phyloP scores from a whole-genome alignment of 2,329 filamentous ascomycete species.

The Trichoderma simmonsii region DNA sequence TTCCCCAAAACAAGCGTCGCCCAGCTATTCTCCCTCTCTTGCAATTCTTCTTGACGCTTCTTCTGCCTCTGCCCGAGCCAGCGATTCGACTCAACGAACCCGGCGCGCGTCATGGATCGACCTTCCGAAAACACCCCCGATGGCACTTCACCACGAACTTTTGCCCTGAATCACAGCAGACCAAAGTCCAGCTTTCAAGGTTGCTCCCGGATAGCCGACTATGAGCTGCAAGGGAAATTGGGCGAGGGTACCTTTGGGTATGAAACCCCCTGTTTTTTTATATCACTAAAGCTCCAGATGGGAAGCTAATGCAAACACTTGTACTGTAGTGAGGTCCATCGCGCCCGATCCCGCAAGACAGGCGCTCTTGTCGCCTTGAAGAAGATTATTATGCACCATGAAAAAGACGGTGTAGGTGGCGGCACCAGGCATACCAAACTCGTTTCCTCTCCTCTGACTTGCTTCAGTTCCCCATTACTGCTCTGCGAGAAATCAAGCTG shows the following conservation, averaged over 20 bases:
- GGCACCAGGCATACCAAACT: background rate
- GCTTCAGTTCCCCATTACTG: slow-evolving; percentile 89
- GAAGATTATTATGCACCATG: slow-evolving; percentile 99
- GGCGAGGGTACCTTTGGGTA: slow-evolving; percentile 95
- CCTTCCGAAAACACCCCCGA: slow-evolving; percentile 32
- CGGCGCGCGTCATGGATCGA: slow-evolving; percentile 29
- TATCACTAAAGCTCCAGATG: background rate
- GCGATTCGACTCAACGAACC: background rate
- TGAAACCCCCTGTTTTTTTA: slow-evolving; percentile 28
- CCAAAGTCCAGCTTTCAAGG: slow-evolving; percentile 67
- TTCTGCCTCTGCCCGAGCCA: background rate
- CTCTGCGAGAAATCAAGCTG: slow-evolving; percentile 94
- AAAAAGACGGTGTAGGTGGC: slow-evolving; percentile 80
- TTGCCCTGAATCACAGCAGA: slow-evolving; percentile 55
- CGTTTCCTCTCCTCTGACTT: slow-evolving; percentile 21
- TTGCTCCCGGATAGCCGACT: slow-evolving; percentile 78
- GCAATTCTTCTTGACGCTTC: background rate
- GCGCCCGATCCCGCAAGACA: slow-evolving; percentile 73
- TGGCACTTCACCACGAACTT: slow-evolving; percentile 52
- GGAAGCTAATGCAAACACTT: slow-evolving; percentile 19
- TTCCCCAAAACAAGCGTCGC: background rate
- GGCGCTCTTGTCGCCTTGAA: slow-evolving; percentile 82
- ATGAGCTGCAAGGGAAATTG: slow-evolving; percentile 77
- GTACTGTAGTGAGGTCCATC: slow-evolving; percentile 73
- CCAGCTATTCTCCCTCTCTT: background rate